Percentiles rank a stretch among this genome's conserved stretches.
phyloP scores from a whole-genome alignment of 495 filamentous ascomycete genomes.

The Hypomontagnella monticulosa region DNA sequence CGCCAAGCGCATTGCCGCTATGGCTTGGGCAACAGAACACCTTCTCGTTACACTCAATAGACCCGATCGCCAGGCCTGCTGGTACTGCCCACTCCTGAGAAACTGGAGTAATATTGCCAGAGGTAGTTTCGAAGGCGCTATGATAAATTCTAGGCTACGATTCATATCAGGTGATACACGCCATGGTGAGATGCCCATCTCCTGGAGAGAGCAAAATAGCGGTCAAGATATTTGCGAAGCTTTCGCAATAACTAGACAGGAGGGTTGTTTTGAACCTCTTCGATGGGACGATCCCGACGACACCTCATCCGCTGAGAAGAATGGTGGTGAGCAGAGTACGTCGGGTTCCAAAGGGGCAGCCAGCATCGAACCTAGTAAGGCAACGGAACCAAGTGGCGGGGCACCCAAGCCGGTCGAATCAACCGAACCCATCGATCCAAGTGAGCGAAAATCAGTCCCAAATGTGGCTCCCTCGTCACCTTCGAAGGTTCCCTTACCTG shows the following conservation, averaged over 20 bases:
- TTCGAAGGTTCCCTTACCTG: no score
- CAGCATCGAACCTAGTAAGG: background rate
- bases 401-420: background rate
- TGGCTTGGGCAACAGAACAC: constrained; percentile 48
- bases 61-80: constrained; percentile 10
- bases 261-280: constrained; percentile 14
- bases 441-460: no score
- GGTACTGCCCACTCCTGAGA: background rate
- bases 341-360: no score
- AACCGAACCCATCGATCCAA: no score
- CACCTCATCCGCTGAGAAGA: no score
- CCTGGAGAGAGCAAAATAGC: constrained; percentile 7
- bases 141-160: no score
- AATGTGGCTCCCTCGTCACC: no score
- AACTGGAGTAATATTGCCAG: background rate
- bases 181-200: constrained; percentile 21
- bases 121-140: background rate
- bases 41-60: constrained; percentile 46
- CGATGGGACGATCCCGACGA: background rate
- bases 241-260: constrained; percentile 6
- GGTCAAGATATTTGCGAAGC: background rate
- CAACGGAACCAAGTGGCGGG: background rate
- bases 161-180: background rate
- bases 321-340: no score
- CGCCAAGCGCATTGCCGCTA: constrained; percentile 43